Conservation (phyloP, 1,284 basidiomycete species). For the Rhodotorula sp. region DNA sequence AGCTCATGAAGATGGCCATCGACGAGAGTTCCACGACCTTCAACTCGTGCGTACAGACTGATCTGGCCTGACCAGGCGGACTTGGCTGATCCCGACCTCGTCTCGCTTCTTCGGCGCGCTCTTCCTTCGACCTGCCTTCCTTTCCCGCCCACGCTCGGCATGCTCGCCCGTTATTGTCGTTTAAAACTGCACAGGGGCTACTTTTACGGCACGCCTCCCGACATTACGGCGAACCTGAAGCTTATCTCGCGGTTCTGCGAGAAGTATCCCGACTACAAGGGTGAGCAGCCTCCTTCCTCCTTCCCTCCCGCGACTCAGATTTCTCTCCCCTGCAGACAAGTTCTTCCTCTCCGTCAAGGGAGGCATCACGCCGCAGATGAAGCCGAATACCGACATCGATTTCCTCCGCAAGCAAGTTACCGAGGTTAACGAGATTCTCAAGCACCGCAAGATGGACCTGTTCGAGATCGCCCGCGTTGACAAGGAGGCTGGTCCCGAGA, state of each 20-base stretch:
- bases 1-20: slow-evolving; percentile 33
- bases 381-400: slow-evolving; percentile 34
- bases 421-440: slow-evolving; percentile 41
- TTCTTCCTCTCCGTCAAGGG: slow-evolving; percentile 46
- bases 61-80: background rate
- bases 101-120: too few relatives aligned
- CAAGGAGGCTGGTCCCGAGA: slow-evolving; percentile 28
- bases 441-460: slow-evolving; percentile 45
- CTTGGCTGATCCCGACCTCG: background rate
- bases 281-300: background rate
- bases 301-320: background rate
- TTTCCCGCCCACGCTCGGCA: background rate
- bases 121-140: too few relatives aligned
- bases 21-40: slow-evolving; percentile 14
- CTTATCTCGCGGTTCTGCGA: slow-evolving; percentile 44
- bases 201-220: slow-evolving; percentile 41
- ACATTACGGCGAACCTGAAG: slow-evolving; percentile 25
- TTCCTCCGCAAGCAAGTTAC: slow-evolving; percentile 37
- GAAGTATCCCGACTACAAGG: slow-evolving; percentile 41
- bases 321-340: slow-evolving; percentile 11
- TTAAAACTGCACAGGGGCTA: too few relatives aligned
- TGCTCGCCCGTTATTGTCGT: too few relatives aligned
- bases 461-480: slow-evolving; percentile 42
- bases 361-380: slow-evolving; percentile 30
- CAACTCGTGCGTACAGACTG: slow-evolving; percentile 13